Evolutionary conservation across 1,284 basidiomycete genomes (phyloP).

Genomic region (Microbotryum saponariae): DNA sequence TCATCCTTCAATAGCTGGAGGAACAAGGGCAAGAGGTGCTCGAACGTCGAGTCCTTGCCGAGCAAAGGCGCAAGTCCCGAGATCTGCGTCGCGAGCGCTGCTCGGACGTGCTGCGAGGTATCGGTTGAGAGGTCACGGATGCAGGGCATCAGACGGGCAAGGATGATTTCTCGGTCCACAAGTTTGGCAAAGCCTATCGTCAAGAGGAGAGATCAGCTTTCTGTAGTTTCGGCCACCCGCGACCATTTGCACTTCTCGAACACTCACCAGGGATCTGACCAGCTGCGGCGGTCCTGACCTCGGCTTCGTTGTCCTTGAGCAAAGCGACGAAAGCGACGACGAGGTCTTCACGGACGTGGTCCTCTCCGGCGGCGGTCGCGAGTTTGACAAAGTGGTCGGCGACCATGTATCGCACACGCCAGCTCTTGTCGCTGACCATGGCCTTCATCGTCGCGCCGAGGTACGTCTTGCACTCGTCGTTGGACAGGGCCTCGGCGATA

Average conservation of each 20-base stretch:
- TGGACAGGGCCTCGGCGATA: constrained; percentile 74
- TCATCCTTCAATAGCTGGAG: constrained; percentile 96
- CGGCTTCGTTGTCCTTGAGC: constrained; percentile 97
- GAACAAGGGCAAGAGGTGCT: constrained; percentile 94
- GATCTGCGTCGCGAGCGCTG: constrained; percentile 92
- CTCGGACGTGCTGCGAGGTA: constrained; percentile 91
- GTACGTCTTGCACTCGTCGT: constrained; percentile 83
- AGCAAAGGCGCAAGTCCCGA: constrained; percentile 94
- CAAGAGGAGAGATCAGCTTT: not conserved
- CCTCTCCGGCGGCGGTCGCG: constrained; percentile 81
- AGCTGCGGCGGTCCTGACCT: constrained; percentile 92
- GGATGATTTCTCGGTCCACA: constrained; percentile 87
- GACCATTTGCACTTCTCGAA: constrained; percentile 1
- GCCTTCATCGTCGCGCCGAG: constrained; percentile 72
- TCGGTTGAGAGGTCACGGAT: constrained; percentile 92
- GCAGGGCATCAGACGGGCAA: constrained; percentile 89
- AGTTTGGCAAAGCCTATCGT: constrained; percentile 84
- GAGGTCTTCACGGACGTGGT: constrained; percentile 88
- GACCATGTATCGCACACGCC: constrained; percentile 98
- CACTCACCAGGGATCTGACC: constrained; percentile 86
- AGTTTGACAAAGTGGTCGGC: constrained; percentile 98
- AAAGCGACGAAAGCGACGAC: constrained; percentile 88
- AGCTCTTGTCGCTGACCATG: constrained; percentile 90
- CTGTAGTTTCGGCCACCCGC: not conserved
- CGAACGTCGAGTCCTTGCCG: constrained; percentile 88